A percentile compares a stretch with the other conserved stretches of the same genome.
phyloP scores from a whole-genome alignment of 331 rosid species.

The Prunus yedoensis region DNA sequence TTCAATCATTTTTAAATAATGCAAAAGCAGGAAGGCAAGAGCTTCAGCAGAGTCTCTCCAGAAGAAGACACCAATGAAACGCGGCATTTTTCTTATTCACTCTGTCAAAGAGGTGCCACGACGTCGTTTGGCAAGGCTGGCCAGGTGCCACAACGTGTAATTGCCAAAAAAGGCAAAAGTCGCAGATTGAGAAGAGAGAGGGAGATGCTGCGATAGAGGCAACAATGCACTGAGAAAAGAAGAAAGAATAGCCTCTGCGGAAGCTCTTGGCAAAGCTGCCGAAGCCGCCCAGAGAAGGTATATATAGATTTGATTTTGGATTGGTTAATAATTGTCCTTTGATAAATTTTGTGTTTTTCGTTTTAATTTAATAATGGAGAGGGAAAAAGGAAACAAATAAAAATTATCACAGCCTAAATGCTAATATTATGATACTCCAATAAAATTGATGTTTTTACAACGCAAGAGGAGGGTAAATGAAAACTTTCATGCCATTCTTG shows the following conservation, averaged over 20 bases:
- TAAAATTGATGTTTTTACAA: too few species aligned
- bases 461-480: too few species aligned
- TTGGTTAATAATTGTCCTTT: not conserved
- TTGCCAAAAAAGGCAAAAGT: too few species aligned
- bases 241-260: too few species aligned
- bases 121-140: not conserved
- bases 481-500: not conserved
- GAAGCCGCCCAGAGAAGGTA: too few species aligned
- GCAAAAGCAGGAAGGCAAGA: too few species aligned
- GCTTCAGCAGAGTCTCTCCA: not conserved
- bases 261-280: too few species aligned
- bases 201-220: not conserved
- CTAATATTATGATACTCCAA: too few species aligned
- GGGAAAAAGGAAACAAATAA: not conserved
- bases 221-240: too few species aligned
- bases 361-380: not conserved
- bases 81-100: not conserved
- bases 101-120: not conserved
- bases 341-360: not conserved
- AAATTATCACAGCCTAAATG: too few species aligned
- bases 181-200: constrained; percentile 13
- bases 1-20: too few species aligned
- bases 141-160: not conserved
- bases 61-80: not conserved
- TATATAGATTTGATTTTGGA: not conserved